Base-by-base conservation (phyloP, 768 basidiomycete species). In the Naganishia randhawae region DNA sequence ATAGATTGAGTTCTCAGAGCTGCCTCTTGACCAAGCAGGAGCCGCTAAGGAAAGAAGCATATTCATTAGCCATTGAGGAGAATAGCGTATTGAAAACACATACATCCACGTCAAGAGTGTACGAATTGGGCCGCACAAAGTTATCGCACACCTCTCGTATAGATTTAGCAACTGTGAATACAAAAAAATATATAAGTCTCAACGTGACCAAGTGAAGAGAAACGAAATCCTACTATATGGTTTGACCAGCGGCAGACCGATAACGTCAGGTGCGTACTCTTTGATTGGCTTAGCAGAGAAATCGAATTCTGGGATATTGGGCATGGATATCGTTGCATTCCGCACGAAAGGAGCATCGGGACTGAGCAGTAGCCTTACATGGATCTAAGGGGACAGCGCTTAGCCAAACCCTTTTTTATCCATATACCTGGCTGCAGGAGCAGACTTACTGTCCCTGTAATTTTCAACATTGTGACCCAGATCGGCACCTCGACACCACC, bases 331-430 rank as follows among this genome's bases (percentile, higher is more conserved):
- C 4, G 76, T 77, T 1, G 71, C 79, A 1, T 75, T 76, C 8
- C 78, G 71, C 11, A 74, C 74, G 45, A 81, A 81, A 3, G 80
- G 80, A 0, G 78, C 79, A 3, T 76, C 75, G 4, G 80, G 77
- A 16, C 77, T 78, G 8, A 80, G 74, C 11, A 80, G 66, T 0
- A 80, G 70, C 13, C 79, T 71, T 9, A 79, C 17, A 53, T 79
- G 76, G 53, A 77, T 39, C 74, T 76, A 29, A 2, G 3, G 19
- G 8, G 11, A 32, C 11, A 41, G 17, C 37, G 19, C 17, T 32
- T 35, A 53, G 31, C 50, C 7, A 11, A n/a, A n/a, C 25, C 1
- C 10, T 41, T 41, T 22, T 7, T 6, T 25, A n/a, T n/a, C 25
- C 22, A n/a, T 39, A 22, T n/a, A 32, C 31, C 37, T 9, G 6